A percentile compares a stretch with the other conserved stretches of the same genome.
Evolutionary conservation across 2,329 filamentous ascomycete genomes (phyloP).

Genomic region (Venturia asperata): DNA sequence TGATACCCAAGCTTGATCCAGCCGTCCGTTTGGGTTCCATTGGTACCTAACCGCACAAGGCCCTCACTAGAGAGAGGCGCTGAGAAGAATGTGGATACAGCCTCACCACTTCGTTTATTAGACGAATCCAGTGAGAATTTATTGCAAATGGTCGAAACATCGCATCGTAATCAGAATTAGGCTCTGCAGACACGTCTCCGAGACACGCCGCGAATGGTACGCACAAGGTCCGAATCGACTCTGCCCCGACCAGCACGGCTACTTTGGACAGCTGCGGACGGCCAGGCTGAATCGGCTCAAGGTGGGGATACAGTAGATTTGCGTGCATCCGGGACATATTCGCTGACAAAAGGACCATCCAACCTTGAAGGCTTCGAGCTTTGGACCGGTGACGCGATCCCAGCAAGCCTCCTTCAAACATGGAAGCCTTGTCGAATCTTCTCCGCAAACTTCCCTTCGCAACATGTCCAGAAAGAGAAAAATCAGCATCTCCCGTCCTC

Average conservation of each 20-base stretch:
- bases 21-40: background rate
- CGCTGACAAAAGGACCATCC: background rate
- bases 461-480: background rate
- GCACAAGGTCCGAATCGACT: background rate
- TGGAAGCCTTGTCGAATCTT: slow-evolving; percentile 1
- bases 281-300: background rate
- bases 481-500: background rate
- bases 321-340: background rate
- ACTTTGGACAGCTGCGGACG: background rate
- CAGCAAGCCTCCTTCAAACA: background rate
- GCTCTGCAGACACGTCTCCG: background rate
- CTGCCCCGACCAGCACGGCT: background rate
- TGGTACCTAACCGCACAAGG: slow-evolving; percentile 2
- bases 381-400: background rate
- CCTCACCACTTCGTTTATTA: background rate
- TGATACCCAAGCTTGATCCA: background rate
- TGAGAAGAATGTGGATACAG: background rate
- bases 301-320: background rate
- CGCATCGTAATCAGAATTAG: background rate
- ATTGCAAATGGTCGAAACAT: background rate
- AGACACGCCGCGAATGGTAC: background rate
- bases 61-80: background rate
- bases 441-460: slow-evolving; percentile 2
- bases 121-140: background rate
- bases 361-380: background rate